Evolutionary conservation across 2,329 filamentous ascomycete species (phyloP).

Genomic region (Rosellinia necatrix): DNA sequence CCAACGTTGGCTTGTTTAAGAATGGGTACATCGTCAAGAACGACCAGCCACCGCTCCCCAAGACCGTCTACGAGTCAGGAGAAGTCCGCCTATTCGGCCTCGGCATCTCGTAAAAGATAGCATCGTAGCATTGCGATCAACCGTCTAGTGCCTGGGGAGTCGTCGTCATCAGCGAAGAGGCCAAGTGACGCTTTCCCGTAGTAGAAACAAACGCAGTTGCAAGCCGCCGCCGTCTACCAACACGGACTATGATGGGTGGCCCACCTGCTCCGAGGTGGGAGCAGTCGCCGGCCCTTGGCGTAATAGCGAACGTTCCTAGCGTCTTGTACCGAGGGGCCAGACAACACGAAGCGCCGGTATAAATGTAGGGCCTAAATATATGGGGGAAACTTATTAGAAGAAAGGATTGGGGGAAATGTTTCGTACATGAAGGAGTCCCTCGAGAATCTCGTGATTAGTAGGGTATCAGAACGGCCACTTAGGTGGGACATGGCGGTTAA

Average conservation of each 20-base stretch:
- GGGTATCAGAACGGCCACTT: not conserved
- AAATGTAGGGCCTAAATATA: conserved; percentile 44
- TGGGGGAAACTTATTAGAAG: conserved; percentile 48
- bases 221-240: conserved; percentile 42
- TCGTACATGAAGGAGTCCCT: conserved; percentile 37
- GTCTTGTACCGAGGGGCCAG: conserved; percentile 47
- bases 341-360: conserved; percentile 38
- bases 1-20: no score
- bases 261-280: conserved; percentile 21
- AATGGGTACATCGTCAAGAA: no score
- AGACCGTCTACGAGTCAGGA: conserved; percentile 43
- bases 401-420: conserved; percentile 46
- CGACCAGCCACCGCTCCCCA: conserved; percentile 41
- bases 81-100: conserved; percentile 40
- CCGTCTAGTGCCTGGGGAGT: conserved; percentile 38
- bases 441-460: not conserved
- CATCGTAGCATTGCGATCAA: conserved; percentile 43
- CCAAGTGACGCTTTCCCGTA: not conserved
- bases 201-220: conserved; percentile 23
- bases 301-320: conserved; percentile 47
- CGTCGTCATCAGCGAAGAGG: not conserved
- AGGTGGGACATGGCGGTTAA: not conserved
- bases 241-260: conserved; percentile 29
- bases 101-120: conserved; percentile 42
- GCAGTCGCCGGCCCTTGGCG: conserved; percentile 14